Conservation (phyloP, 2,329 filamentous ascomycete genomes). For the Ophiostoma ips region DNA sequence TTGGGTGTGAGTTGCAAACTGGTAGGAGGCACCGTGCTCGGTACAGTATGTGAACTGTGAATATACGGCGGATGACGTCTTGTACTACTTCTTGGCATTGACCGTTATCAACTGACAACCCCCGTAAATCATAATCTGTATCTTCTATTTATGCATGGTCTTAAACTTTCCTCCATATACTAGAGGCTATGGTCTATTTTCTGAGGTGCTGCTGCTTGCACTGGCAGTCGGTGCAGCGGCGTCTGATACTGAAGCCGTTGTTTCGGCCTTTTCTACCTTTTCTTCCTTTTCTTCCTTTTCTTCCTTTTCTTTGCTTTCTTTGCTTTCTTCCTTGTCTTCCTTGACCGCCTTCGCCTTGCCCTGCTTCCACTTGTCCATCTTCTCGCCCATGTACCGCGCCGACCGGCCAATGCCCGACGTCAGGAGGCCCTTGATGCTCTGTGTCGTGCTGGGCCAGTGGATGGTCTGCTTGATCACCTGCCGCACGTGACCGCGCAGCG, state of each 20-base stretch:
- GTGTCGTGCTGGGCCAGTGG: conserved; percentile 78
- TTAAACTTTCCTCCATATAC: too few species aligned
- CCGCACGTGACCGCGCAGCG: conserved; percentile 54
- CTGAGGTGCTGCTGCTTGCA: background rate
- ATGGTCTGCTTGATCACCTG: conserved; percentile 77
- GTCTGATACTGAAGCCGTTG: too few species aligned
- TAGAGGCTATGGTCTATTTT: background rate
- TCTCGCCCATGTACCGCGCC: conserved; percentile 68
- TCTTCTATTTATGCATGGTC: too few species aligned
- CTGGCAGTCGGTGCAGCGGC: too few species aligned
- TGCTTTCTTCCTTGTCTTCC: background rate
- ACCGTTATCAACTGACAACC: too few species aligned
- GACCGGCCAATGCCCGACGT: conserved; percentile 62
- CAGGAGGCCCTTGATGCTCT: conserved; percentile 71
- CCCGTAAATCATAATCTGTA: too few species aligned
- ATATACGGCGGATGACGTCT: too few species aligned
- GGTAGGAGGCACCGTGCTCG: background rate
- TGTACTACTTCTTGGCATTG: too few species aligned
- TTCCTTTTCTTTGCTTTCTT: too few species aligned
- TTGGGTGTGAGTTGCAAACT: background rate
- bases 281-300: too few species aligned
- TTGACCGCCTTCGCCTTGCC: conserved; percentile 9
- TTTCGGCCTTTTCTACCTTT: too few species aligned
- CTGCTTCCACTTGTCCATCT: conserved; percentile 52
- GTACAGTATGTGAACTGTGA: background rate